These are phyloP conservation scores for Ceratorhiza oryzae-sativae DNA, from an alignment of 1,284 basidiomycete genomes.

Conservation along the genomic window DNA sequence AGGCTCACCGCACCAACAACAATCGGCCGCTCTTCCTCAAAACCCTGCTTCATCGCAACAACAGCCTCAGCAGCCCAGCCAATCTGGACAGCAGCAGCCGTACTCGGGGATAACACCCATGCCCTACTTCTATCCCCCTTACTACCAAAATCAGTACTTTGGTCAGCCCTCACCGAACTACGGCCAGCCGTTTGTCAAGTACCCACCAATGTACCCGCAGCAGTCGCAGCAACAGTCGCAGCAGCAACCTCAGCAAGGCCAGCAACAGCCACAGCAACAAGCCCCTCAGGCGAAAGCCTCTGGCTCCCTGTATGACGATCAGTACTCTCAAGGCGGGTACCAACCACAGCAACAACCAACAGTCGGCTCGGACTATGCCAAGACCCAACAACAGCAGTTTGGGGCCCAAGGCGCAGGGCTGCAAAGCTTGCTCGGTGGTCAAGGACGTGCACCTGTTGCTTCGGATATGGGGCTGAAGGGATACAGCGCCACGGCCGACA, in stretches of 20 bases:
- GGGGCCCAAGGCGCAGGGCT: conserved; percentile 1
- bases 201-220: conserved; percentile 68
- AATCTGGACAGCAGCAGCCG: conserved; percentile 53
- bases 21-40: background rate
- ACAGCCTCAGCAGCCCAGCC: conserved; percentile 50
- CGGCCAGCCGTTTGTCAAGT: conserved; percentile 74
- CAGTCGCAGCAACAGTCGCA: conserved; percentile 66
- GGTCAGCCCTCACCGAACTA: conserved; percentile 69
- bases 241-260: conserved; percentile 61
- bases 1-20: conserved; percentile 17
- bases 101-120: conserved; percentile 52
- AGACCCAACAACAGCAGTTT: conserved; percentile 26
- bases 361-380: conserved; percentile 14
- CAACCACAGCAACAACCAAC: conserved; percentile 3
- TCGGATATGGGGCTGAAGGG: conserved; percentile 16
- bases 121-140: conserved; percentile 68
- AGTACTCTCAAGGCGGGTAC: conserved; percentile 14
- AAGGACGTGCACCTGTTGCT: background rate
- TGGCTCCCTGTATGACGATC: conserved; percentile 9
- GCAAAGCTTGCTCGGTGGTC: conserved; percentile 23
- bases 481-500: background rate
- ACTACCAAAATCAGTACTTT: conserved; percentile 76
- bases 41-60: conserved; percentile 46
- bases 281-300: background rate
- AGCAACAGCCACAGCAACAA: conserved; percentile 50